Evolutionary conservation across 2,329 filamentous ascomycete genomes (phyloP).

Genomic region (Alternaria sp.): DNA sequence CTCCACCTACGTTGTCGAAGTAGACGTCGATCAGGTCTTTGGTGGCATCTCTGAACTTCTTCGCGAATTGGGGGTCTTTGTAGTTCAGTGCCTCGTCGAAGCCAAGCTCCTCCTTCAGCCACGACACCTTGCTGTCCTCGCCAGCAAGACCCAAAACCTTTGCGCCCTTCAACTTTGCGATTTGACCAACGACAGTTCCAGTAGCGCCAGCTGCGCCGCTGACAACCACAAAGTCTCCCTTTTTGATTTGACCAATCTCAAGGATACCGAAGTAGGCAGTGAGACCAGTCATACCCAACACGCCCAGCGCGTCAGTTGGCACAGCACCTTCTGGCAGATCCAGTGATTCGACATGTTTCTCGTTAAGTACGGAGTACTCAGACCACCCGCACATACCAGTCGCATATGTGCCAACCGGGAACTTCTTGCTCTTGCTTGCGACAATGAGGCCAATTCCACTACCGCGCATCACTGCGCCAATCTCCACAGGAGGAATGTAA

Average conservation of each 20-base stretch:
- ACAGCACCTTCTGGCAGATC: conserved; percentile 57
- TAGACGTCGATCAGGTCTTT: conserved; percentile 61
- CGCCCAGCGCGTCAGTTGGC: conserved; percentile 63
- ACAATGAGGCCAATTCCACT: conserved; percentile 66
- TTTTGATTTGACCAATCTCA: conserved; percentile 71
- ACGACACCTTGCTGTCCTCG: conserved; percentile 61
- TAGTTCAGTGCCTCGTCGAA: conserved; percentile 66
- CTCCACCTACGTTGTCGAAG: conserved; percentile 62
- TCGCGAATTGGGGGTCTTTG: conserved; percentile 58
- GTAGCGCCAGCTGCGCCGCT: conserved; percentile 81
- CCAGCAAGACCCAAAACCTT: conserved; percentile 62
- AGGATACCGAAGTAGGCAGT: conserved; percentile 80
- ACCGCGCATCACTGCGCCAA: conserved; percentile 75
- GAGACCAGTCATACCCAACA: conserved; percentile 70
- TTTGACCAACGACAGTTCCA: conserved; percentile 78
- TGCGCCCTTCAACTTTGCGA: conserved; percentile 74
- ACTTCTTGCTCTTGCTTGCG: conserved; percentile 65
- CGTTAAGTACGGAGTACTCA: conserved; percentile 67
- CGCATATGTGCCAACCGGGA: conserved; percentile 67
- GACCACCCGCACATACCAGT: conserved; percentile 67
- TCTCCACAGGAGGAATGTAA: conserved; percentile 73
- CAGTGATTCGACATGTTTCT: conserved; percentile 59
- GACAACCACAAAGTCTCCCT: conserved; percentile 78
- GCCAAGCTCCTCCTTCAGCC: conserved; percentile 63
- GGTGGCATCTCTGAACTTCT: conserved; percentile 59